Evolutionary conservation across 331 rosid species (phyloP).

Genomic region (Phaseolus coccineus): DNA sequence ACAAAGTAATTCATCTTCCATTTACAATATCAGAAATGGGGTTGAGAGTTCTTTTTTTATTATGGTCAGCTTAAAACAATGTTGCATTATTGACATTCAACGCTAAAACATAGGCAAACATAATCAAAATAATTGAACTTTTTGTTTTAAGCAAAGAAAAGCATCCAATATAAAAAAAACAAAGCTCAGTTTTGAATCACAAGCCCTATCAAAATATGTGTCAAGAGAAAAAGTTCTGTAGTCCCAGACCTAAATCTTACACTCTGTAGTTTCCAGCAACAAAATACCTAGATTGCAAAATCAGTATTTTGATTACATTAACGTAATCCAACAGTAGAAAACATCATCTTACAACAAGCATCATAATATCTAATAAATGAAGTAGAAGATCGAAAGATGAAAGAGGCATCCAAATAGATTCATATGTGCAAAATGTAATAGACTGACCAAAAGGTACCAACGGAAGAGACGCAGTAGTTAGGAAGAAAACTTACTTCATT

Average conservation of each 20-base stretch:
- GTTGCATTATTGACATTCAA: not conserved
- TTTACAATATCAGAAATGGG: not conserved
- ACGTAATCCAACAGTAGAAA: not conserved
- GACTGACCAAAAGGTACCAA: not conserved
- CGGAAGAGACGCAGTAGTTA: not conserved
- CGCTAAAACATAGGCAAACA: not conserved
- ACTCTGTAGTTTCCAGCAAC: not conserved
- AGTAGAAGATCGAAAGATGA: not conserved
- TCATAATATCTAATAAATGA: slow-evolving; percentile 7
- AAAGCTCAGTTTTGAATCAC: not conserved
- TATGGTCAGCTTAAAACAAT: not conserved
- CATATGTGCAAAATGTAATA: not conserved
- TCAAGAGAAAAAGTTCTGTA: not conserved
- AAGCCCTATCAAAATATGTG: not conserved
- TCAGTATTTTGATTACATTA: not conserved
- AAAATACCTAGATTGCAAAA: not conserved
- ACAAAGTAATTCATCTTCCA: not conserved
- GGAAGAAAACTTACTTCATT: slow-evolving; percentile 58
- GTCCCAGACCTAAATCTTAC: not conserved
- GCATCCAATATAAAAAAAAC: not conserved
- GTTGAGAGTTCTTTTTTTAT: not conserved
- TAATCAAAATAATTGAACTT: not conserved
- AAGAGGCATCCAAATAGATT: not conserved
- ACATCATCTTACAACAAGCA: not conserved
- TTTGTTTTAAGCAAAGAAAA: slow-evolving; percentile 2